Base-by-base conservation (phyloP, 2,329 filamentous ascomycete species). In the Penicillium sp. region DNA sequence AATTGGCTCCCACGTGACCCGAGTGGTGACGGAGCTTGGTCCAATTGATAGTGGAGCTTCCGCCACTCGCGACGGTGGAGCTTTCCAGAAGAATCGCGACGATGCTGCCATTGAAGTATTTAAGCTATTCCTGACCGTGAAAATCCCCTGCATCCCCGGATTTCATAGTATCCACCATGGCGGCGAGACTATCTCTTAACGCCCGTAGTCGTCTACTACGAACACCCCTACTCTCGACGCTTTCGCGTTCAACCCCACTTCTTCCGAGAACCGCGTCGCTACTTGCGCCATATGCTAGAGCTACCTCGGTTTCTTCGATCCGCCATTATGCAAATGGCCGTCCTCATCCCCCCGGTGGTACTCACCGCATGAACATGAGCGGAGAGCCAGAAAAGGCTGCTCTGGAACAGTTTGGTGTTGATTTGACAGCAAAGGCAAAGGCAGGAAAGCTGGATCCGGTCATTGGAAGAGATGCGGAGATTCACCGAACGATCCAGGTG, bases 361-460 rank as follows among this genome's bases (percentile, higher is more conserved):
- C 92, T 1, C 92, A 97, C 77, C 90, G 89, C 63, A 98, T 98
- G 93, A 88, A 98, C 72, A 77, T 98, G 72, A 85, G 91, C 54
- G 86, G 84, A 55, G 89, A 86, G 65, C 79, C 80, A 6, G 84
- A 97, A 75, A 96, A 97, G 76, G 82, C 93, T 2, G 93, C 95
- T 0, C 78, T 98, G 51, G 93, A 98, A 74, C 86, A 96, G 74
- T 99, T 88, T 69, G 95, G 95, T 57, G 82, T 97, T 59, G 93
- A 99, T 72, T 81, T 99, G 53, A 98, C 95, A 1, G 90, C 86
- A 13, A 86, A 85, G 67, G 95, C 95, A 21, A 90, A 85, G 72
- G 89, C 90, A 49, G 95, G 95, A 42, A 97, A 96, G 72, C 83
- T 99, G 3, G 95, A 99, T 70, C 95, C 95, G 0, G 93, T 98